A percentile compares a stretch with the other conserved stretches of the same genome.
These are phyloP conservation scores for Yarrowia osloensis DNA, from an alignment of 805 yeast genomes.

Conservation along the genomic window DNA sequence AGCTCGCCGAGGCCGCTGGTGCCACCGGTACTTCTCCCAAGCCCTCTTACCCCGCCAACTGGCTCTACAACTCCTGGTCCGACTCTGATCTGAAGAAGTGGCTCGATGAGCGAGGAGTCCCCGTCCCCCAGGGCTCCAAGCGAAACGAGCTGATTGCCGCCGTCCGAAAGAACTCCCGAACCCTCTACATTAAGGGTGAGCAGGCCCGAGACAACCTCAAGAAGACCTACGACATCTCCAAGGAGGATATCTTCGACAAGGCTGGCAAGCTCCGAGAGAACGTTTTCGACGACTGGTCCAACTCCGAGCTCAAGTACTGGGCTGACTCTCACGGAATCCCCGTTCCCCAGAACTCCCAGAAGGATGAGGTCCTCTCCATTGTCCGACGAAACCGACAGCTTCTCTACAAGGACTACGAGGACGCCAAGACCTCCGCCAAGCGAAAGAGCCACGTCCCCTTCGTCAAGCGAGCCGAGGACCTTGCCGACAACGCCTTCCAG, in stretches of 20 bases:
- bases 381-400: conserved; percentile 43
- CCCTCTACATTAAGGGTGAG: conserved; percentile 33
- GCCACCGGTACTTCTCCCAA: neutral
- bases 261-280: conserved; percentile 44
- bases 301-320: conserved; percentile 49
- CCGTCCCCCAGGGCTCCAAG: conserved; percentile 39
- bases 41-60: conserved; percentile 33
- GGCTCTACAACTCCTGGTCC: conserved; percentile 43
- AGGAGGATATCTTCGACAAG: conserved; percentile 43
- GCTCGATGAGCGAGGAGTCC: conserved; percentile 42
- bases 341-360: conserved; percentile 34
- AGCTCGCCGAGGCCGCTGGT: conserved; percentile 24
- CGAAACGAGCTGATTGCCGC: conserved; percentile 46
- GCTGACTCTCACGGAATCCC: conserved; percentile 45
- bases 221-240: conserved; percentile 41
- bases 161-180: conserved; percentile 38
- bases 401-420: conserved; percentile 37
- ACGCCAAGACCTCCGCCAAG: conserved; percentile 31
- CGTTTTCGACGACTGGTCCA: conserved; percentile 48
- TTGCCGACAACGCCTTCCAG: conserved; percentile 35
- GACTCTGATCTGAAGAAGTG: conserved; percentile 41
- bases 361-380: conserved; percentile 36
- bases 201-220: conserved; percentile 42
- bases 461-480: conserved; percentile 35
- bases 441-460: conserved; percentile 34